Percentiles rank a stretch among this genome's conserved stretches.
These are phyloP conservation scores for Termitomyces sp. DNA, from an alignment of 1,284 basidiomycete genomes.

Conservation along the genomic window DNA sequence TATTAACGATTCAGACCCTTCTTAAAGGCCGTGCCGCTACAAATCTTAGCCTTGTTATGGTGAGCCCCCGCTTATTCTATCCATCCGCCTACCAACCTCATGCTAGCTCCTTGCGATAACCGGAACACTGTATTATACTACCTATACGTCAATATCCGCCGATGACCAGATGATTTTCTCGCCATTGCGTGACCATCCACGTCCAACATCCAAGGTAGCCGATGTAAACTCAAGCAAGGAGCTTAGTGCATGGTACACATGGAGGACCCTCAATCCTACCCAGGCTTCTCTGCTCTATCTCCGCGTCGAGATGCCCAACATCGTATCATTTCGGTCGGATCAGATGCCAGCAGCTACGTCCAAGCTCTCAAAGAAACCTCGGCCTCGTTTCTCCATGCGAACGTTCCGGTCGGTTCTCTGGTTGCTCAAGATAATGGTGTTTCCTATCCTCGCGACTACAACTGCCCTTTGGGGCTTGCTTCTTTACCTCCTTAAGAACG, in stretches of 20 bases:
- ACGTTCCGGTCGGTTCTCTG: conserved; percentile 59
- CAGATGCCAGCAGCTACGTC: conserved; percentile 17
- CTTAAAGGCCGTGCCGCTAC: conserved; percentile 72
- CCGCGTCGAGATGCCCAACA: conserved; percentile 73
- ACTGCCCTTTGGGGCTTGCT: conserved; percentile 73
- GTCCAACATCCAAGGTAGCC: conserved; percentile 22
- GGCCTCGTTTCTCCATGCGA: conserved; percentile 40
- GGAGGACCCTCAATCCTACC: conserved; percentile 77
- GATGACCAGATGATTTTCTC: conserved; percentile 24
- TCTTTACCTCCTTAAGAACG: conserved; percentile 88
- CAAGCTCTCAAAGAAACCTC: conserved; percentile 27
- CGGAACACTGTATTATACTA: conserved; percentile 67
- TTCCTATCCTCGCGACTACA: conserved; percentile 82
- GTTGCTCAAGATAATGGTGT: conserved; percentile 76
- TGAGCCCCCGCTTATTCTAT: conserved; percentile 30
- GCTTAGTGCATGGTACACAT: conserved; percentile 62
- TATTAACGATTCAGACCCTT: conserved; percentile 40
- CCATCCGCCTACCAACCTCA: conserved; percentile 9
- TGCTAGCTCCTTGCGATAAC: conserved; percentile 64
- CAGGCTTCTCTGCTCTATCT: conserved; percentile 72
- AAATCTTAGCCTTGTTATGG: conserved; percentile 77
- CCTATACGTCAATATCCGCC: conserved; percentile 41
- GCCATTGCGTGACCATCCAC: conserved; percentile 32
- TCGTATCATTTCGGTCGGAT: conserved; percentile 61
- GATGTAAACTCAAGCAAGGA: conserved; percentile 25